These are phyloP conservation scores for Oxalis stricta DNA, from an alignment of 441 rosid species.

Conservation along the genomic window DNA sequence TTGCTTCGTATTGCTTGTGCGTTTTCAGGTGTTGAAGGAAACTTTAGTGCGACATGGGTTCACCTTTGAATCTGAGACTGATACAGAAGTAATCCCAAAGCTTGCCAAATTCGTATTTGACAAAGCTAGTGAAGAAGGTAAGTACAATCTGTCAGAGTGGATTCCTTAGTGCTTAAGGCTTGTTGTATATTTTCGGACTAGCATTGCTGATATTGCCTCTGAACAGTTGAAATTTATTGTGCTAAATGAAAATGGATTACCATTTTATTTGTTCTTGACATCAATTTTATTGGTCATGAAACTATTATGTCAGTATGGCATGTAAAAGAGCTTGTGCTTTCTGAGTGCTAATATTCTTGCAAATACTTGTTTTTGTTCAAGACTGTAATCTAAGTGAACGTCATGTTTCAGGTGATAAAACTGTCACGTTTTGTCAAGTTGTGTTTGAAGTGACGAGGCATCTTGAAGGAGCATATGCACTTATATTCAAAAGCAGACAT, in stretches of 20 bases:
- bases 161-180: too few species aligned
- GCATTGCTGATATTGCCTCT: too few species aligned
- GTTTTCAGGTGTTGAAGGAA: constrained; percentile 55
- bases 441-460: constrained; percentile 94
- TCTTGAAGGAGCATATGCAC: constrained; percentile 99
- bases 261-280: too few species aligned
- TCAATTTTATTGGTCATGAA: background rate
- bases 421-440: constrained; percentile 77
- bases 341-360: too few species aligned
- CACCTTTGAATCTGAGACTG: constrained; percentile 78
- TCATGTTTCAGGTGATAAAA: constrained; percentile 45
- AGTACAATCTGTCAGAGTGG: background rate
- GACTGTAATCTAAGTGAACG: constrained; percentile 2
- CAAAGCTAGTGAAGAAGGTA: constrained; percentile 51
- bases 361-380: too few species aligned
- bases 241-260: too few species aligned
- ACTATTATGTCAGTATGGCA: background rate
- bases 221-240: too few species aligned
- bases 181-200: too few species aligned
- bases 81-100: constrained; percentile 92
- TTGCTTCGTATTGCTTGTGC: background rate
- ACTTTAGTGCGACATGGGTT: constrained; percentile 77
- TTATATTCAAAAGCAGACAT: constrained; percentile 80
- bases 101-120: constrained; percentile 88
- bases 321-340: too few species aligned